Conservation (phyloP, 1,139 yeast genomes). For the Hemisphaericaspora xylofermentans region DNA sequence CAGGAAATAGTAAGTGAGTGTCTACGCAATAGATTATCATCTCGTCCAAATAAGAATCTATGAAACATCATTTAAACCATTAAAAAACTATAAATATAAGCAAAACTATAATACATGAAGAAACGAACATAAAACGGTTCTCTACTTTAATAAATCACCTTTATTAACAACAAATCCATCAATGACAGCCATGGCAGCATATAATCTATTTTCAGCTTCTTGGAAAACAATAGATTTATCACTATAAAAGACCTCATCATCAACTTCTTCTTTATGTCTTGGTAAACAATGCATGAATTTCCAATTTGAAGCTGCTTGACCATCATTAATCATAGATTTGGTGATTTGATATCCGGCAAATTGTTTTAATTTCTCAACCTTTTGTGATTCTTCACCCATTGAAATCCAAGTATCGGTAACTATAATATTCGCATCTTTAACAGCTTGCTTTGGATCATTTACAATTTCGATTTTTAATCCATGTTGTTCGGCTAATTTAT, state of each 20-base stretch:
- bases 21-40: too few species aligned
- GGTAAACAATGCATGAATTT: slow-evolving; percentile 98
- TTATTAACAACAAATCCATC: slow-evolving; percentile 86
- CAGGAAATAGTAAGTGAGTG: too few species aligned
- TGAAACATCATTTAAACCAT: neutral
- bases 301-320: slow-evolving; percentile 67
- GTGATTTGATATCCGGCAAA: slow-evolving; percentile 87
- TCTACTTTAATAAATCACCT: slow-evolving; percentile 48
- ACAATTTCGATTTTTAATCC: slow-evolving; percentile 61
- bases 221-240: slow-evolving; percentile 83
- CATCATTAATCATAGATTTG: slow-evolving; percentile 52
- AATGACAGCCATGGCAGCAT: slow-evolving; percentile 92
- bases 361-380: slow-evolving; percentile 66
- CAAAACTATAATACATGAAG: neutral
- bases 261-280: slow-evolving; percentile 90
- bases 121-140: neutral
- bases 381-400: slow-evolving; percentile 94
- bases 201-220: slow-evolving; percentile 93
- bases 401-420: slow-evolving; percentile 99
- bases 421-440: slow-evolving; percentile 69
- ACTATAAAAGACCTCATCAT: slow-evolving; percentile 88
- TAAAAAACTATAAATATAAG: neutral
- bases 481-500: slow-evolving; percentile 49
- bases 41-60: neutral
- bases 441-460: slow-evolving; percentile 72